Conservation (phyloP, 225 moss, liverwort and hornwort species). For the Physcomitrellopsis africana region DNA sequence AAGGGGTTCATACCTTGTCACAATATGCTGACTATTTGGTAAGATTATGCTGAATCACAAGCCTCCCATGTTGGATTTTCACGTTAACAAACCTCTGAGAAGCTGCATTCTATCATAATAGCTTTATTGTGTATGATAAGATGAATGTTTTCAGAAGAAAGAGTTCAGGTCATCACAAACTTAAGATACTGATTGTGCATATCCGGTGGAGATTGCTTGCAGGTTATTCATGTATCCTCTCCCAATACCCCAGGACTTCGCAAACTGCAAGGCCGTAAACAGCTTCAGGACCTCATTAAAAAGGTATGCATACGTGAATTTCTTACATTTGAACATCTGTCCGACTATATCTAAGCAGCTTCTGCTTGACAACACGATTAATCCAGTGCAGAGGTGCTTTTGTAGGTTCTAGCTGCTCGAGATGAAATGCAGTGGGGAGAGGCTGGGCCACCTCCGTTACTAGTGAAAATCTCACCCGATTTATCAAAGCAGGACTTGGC, state of each 20-base stretch:
- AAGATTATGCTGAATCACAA: conserved; percentile 21
- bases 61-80: not conserved
- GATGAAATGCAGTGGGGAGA: conserved; percentile 99
- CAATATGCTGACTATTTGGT: conserved; percentile 99
- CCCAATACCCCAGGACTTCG: conserved; percentile 97
- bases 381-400: conserved; percentile 8
- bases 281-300: conserved; percentile 91
- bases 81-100: too few species aligned
- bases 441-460: conserved; percentile 86
- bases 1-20: conserved; percentile 93
- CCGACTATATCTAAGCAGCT: not conserved
- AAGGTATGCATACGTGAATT: conserved; percentile 45
- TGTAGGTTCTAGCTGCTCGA: conserved; percentile 88
- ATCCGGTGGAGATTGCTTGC: conserved; percentile 36
- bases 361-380: conserved; percentile 19
- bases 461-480: conserved; percentile 98
- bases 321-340: not conserved
- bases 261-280: conserved; percentile 95
- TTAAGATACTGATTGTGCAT: conserved; percentile 6
- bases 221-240: conserved; percentile 95
- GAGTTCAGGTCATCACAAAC: not conserved
- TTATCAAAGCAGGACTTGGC: conserved; percentile 90
- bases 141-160: conserved; percentile 5
- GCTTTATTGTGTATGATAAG: not conserved
- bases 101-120: not conserved